Evolutionary conservation across 495 filamentous ascomycete species (phyloP), one percentile per base, ranked within the genome.

Genomic region (Achaetomiella virescens): DNA sequence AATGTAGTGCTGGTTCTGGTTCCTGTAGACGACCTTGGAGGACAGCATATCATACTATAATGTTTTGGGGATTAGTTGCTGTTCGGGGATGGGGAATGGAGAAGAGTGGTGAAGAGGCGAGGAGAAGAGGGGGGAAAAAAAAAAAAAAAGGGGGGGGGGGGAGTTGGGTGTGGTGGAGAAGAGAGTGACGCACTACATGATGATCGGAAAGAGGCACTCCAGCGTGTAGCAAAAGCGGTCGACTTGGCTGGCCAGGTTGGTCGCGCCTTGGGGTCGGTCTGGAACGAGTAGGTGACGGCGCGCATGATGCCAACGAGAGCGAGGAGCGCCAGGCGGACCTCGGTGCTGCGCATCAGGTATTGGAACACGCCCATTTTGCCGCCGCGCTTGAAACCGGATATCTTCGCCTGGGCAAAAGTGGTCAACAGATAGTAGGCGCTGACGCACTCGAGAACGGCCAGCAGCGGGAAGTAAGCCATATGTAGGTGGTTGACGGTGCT

Each of bases 151-250:
- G 14, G 17, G 15, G 29, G 6, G 29, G n/a, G n/a, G 2, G 25
- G 14, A 33, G 24, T 31, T n/a, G n/a, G n/a, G n/a, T n/a, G n/a
- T n/a, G n/a, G n/a, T n/a, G n/a, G n/a, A n/a, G n/a, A 2, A 22
- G 24, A 2, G 21, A 31, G 22, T 3, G 9, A 52, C 50, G 5
- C 52, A 47, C 24, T 41, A 61, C 61, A 73, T 61, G 2, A 73
- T 61, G 0, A 69, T 48, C 1, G 70, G 70, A 54, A 73, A 73
- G 18, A 70, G 25, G 48, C 70, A 73, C 55, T 73, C 69, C 35
- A 70, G 54, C 0, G 69, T 67, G 50, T 68, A 69, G 2, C 60
- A 64, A 58, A 73, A 73, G 20, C 70, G 67, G 52, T 71, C 70
- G 15, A 73, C 22, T 52, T 73, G 67, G 11, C 63, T 55, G 3